Evolutionary conservation across 2,329 filamentous ascomycete genomes (phyloP).

Genomic region (Thelonectria rubi): DNA sequence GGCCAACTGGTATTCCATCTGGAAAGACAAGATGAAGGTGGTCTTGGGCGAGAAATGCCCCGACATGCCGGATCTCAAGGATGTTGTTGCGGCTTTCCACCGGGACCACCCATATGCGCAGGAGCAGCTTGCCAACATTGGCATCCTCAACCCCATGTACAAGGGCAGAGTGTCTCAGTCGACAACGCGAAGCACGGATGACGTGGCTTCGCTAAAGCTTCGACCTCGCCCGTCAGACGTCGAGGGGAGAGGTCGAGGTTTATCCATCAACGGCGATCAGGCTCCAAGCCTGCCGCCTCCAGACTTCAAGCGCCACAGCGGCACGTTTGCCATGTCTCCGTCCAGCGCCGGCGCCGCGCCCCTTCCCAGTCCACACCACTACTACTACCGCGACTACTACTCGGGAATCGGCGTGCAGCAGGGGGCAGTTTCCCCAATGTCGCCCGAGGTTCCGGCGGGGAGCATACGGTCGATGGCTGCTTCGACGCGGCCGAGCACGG

Average conservation of each 20-base stretch:
- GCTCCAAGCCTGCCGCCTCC: constrained; percentile 71
- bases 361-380: constrained; percentile 61
- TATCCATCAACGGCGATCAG: constrained; percentile 70
- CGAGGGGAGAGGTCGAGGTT: constrained; percentile 63
- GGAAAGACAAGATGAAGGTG: constrained; percentile 82
- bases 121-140: constrained; percentile 73
- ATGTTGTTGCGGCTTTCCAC: constrained; percentile 81
- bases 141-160: constrained; percentile 79
- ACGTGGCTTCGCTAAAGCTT: constrained; percentile 56
- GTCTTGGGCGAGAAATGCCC: constrained; percentile 73
- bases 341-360: constrained; percentile 47
- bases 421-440: constrained; percentile 66
- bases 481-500: constrained; percentile 65
- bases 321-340: constrained; percentile 70
- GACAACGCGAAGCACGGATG: constrained; percentile 66
- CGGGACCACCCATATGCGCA: constrained; percentile 82
- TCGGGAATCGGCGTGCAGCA: constrained; percentile 47
- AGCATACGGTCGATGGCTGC: constrained; percentile 59
- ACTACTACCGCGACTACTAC: constrained; percentile 61
- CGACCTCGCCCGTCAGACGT: constrained; percentile 60
- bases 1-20: constrained; percentile 81
- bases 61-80: constrained; percentile 71
- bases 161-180: constrained; percentile 67
- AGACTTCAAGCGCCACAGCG: constrained; percentile 74
- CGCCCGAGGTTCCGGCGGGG: constrained; percentile 58